Evolutionary conservation across 192 early-diverging fungal genomes (phyloP), one percentile per base, ranked within the genome.

Genomic region (Rhizophagus clarus): DNA sequence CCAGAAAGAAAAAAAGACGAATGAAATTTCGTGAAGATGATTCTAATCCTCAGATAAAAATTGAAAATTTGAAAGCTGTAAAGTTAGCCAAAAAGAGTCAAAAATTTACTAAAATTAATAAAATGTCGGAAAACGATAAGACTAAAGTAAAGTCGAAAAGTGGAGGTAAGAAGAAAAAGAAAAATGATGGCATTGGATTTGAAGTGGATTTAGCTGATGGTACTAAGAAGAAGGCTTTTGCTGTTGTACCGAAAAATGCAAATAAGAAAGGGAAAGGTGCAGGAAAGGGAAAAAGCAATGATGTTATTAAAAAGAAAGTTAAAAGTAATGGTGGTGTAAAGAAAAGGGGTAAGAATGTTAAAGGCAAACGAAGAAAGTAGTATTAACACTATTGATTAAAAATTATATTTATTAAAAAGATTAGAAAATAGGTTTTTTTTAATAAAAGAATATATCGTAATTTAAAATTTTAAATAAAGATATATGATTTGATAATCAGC

Each of bases 31-130:
- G 84, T 28, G 84, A 88, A 77, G 86, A 87, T 42, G 80, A 80
- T 31, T 60, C 80, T 10, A 84, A 89, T 61, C 83, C 82, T 12
- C 77, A 87, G 56, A 83, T 85, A 11, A 84, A 87, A 60, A 79
- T 22, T 47, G 81, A 80, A n/a, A 84, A 81, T 29, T 29, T 72
- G 28, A 84, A 84, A 24, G 83, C 86, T 10, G 86, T 89, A 45
- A 82, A 84, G 62, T 81, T 83, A n/a, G 88, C 85, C 28, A 90
- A 90, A 72, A 86, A 87, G 37, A 81, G 85, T 12, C 76, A 84
- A 61, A 80, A 79, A 74, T 84, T 85, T 12, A 75, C 56, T 42
- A 82, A 85, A 79, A 85, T 86, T 17, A 74, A 77, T 49, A 82
- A 78, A 56, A 45, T 81, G 28, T 80, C 80, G 51, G 73, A 78